Evolutionary conservation across 2,329 filamentous ascomycete genomes (phyloP).

Genomic region (Trichoderma citrinoviride): DNA sequence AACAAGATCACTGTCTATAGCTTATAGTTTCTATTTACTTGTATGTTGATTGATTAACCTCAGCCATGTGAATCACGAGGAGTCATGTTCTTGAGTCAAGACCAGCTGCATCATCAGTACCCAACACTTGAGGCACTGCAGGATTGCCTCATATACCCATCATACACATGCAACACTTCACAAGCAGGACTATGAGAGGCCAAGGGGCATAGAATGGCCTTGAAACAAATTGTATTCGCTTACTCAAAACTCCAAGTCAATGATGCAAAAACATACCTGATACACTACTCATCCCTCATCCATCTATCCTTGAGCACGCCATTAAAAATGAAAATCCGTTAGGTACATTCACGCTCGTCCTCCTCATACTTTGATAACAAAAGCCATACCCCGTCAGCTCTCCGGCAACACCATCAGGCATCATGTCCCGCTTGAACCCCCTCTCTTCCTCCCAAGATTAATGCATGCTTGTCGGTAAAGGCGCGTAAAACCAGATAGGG

Average conservation of each 20-base stretch:
- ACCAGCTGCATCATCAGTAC: not conserved
- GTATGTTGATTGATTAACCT: no score
- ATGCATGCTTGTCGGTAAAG: no score
- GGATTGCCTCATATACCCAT: not conserved
- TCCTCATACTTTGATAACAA: not conserved
- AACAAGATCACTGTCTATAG: no score
- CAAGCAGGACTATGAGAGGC: no score
- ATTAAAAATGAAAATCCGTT: not conserved
- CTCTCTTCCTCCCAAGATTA: no score
- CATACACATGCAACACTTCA: no score
- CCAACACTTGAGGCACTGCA: not conserved
- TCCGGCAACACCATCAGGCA: no score
- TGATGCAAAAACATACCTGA: not conserved
- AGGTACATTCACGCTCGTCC: not conserved
- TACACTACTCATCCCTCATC: not conserved
- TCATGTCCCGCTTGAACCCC: no score
- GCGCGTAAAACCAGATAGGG: no score
- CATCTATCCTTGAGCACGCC: not conserved
- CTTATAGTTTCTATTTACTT: not conserved
- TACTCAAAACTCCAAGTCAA: not conserved
- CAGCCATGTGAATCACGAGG: not conserved
- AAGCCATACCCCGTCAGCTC: no score
- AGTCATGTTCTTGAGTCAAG: not conserved
- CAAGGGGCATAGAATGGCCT: not conserved
- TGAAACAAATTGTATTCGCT: not conserved